Evolutionary conservation across 495 filamentous ascomycete genomes (phyloP).

Genomic region (Penicillium subrubescens): DNA sequence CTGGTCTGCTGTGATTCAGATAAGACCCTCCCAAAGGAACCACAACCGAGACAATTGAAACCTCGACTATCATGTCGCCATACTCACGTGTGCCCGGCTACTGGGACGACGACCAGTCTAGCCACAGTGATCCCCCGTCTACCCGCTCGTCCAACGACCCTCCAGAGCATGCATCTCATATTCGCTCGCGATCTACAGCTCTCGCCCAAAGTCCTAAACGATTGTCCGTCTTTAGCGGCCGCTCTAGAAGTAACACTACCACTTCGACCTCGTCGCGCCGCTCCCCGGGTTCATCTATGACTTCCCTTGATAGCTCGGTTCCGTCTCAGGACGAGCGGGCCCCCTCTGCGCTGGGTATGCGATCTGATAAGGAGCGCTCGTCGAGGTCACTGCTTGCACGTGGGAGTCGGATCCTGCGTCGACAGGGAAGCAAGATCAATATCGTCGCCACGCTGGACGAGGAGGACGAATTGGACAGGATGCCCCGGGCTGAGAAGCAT

Average conservation of each 20-base stretch:
- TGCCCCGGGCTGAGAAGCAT: constrained; percentile 37
- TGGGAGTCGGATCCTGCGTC: constrained; percentile 54
- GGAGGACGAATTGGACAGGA: constrained; percentile 45
- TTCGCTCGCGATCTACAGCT: constrained; percentile 47
- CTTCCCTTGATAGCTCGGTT: constrained; percentile 34
- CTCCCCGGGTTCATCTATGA: constrained; percentile 45
- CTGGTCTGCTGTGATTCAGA: not conserved
- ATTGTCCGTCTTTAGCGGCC: constrained; percentile 45
- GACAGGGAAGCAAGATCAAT: constrained; percentile 55
- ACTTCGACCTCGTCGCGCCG: constrained; percentile 42
- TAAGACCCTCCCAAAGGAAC: not conserved
- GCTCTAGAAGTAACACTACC: constrained; percentile 50
- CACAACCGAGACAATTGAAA: not conserved
- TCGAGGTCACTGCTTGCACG: constrained; percentile 48
- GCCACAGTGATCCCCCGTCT: constrained; percentile 38
- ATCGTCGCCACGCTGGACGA: constrained; percentile 51
- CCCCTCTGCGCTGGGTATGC: constrained; percentile 31
- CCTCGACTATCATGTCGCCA: constrained; percentile 1
- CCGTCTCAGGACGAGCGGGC: constrained; percentile 38
- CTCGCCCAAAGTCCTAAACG: constrained; percentile 45
- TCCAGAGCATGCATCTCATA: constrained; percentile 41
- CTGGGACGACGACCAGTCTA: constrained; percentile 30
- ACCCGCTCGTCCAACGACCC: constrained; percentile 42
- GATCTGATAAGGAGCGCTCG: constrained; percentile 42
- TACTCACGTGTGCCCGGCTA: constrained; percentile 8